These are phyloP conservation scores for Pichia phayaonensis DNA, from an alignment of 805 yeast genomes.

Conservation along the genomic window DNA sequence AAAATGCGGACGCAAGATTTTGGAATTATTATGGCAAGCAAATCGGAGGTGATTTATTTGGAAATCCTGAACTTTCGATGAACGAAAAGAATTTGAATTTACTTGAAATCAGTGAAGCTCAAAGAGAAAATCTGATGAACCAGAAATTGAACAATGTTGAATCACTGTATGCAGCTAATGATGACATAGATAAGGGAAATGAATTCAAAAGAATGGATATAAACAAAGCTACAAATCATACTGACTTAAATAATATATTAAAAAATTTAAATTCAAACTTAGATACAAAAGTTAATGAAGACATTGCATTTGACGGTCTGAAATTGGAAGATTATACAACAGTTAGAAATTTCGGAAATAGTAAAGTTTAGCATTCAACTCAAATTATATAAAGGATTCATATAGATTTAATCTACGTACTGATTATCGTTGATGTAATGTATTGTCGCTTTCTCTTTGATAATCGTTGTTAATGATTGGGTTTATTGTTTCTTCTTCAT, in stretches of 20 bases:
- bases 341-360: constrained; percentile 8
- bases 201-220: constrained; percentile 11
- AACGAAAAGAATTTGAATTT: constrained; percentile 9
- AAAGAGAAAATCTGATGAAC: not conserved
- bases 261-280: not conserved
- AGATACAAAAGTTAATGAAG: constrained; percentile 7
- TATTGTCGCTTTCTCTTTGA: not conserved
- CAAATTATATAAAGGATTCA: not conserved
- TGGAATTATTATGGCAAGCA: constrained; percentile 5
- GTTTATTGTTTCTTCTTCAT: not conserved
- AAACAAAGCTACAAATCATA: not conserved
- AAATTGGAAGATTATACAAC: constrained; percentile 15
- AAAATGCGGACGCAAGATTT: not conserved
- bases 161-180: not conserved
- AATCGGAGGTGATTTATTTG: not conserved
- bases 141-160: not conserved
- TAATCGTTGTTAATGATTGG: not conserved
- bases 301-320: constrained; percentile 17
- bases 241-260: constrained; percentile 13
- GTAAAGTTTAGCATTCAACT: not conserved
- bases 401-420: not conserved
- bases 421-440: not conserved
- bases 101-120: not conserved
- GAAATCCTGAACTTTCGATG: not conserved
- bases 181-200: not conserved